Evolutionary conservation across 2,329 filamentous ascomycete species (phyloP).

Genomic region (Epichloe sibirici): DNA sequence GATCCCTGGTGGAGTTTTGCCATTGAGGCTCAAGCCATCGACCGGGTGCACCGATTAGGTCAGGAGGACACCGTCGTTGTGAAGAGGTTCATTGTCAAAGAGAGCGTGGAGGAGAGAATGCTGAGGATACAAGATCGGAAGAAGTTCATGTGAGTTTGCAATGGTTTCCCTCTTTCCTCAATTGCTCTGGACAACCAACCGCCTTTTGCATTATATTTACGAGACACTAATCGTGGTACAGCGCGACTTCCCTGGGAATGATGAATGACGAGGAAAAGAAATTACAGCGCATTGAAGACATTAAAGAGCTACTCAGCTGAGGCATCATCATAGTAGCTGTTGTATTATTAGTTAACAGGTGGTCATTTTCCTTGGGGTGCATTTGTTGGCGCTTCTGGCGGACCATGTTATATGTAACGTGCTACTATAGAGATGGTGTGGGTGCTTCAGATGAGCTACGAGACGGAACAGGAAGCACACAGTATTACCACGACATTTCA

Average conservation of each 20-base stretch:
- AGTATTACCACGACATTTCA: no score
- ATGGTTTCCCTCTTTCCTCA: background rate
- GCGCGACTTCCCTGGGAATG: constrained; percentile 89
- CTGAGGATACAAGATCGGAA: constrained; percentile 86
- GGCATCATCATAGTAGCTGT: background rate
- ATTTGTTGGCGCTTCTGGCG: background rate
- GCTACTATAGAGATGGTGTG: no score
- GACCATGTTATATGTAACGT: background rate
- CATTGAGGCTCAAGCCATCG: constrained; percentile 92
- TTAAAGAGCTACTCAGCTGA: constrained; percentile 72
- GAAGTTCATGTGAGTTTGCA: constrained; percentile 70
- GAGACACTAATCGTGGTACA: constrained; percentile 21
- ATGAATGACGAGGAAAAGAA: constrained; percentile 92
- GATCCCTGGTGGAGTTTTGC: constrained; percentile 99
- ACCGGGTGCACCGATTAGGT: constrained; percentile 94
- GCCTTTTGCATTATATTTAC: no score
- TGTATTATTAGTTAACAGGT: background rate
- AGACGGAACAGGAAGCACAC: no score
- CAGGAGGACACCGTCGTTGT: constrained; percentile 80
- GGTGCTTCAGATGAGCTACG: background rate
- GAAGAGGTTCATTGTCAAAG: constrained; percentile 75
- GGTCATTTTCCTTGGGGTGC: background rate
- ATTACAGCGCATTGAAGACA: constrained; percentile 81
- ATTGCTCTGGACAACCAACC: background rate
- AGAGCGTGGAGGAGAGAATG: constrained; percentile 94